Evolutionary conservation across 1,284 basidiomycete species (phyloP).

Genomic region (Clitocybe nebularis): DNA sequence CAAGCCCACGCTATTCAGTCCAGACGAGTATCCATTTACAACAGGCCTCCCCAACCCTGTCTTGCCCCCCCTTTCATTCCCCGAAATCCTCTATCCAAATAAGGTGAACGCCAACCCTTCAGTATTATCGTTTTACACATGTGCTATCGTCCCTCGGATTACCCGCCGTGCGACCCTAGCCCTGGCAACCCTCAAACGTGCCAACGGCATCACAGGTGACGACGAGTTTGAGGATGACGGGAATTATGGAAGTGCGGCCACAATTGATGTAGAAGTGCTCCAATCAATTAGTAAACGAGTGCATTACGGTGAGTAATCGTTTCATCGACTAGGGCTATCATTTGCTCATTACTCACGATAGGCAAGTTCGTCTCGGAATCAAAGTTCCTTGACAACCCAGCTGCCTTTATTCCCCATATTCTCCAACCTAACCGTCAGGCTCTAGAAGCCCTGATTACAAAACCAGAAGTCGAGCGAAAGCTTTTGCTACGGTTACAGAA

Average conservation of each 20-base stretch:
- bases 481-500: conserved; percentile 85
- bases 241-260: conserved; percentile 96
- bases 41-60: conserved; percentile 80
- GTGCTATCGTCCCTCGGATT: conserved; percentile 79
- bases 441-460: conserved; percentile 87
- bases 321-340: no score
- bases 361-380: conserved; percentile 99
- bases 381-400: conserved; percentile 85
- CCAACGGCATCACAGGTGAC: conserved; percentile 60
- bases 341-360: conserved; percentile 28
- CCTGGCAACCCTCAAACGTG: conserved; percentile 59
- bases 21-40: conserved; percentile 98
- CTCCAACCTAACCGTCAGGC: conserved; percentile 69
- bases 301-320: conserved; percentile 75
- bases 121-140: conserved; percentile 88
- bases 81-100: conserved; percentile 78
- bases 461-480: conserved; percentile 90
- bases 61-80: conserved; percentile 73
- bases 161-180: conserved; percentile 64
- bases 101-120: conserved; percentile 84
- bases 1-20: conserved; percentile 43
- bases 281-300: conserved; percentile 94
- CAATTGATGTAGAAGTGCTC: conserved; percentile 91
- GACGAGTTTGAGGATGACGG: conserved; percentile 83
- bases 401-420: conserved; percentile 91